Evolutionary conservation across 164 flowering plant species (phyloP), one percentile per base, ranked within the genome.

Genomic region (Chloranthus sessilifolius): DNA sequence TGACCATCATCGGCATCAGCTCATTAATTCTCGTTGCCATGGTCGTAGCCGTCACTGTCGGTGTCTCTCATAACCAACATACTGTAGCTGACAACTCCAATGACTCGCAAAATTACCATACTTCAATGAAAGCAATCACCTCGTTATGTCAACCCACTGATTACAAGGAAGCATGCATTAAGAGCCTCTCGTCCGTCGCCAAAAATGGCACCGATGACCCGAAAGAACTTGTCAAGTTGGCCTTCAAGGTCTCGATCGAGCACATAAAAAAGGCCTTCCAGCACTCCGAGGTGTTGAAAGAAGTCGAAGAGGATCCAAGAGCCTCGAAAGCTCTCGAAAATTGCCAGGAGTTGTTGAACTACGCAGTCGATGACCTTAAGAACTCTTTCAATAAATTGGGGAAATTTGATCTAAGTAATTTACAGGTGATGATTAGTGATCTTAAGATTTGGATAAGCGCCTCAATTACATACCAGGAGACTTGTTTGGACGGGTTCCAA

Each of bases 381-480:
- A 46, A 44, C 12, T 70, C 78, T 2, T 51, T 65, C 9, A 50
- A 59, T 0, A 19, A 57, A 4, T 15, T 65, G 19, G 58, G 55
- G 17, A 11, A 12, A 2, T 43, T 62, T 29, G 74, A 65, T 28
- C 12, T 75, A 0, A 38, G 24, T 50, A 68, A 73, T 11, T 0
- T 78, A 4, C 76, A 79, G 14, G 78, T 78, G 2, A 2, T 62
- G 7, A 24, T 50, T 3, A 43, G 42, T 9, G 73, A 84, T 37
- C 70, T 87, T 31, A 80, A 76, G 63, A 30, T 74, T 1, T 94
- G 96, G 97, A 72, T 94, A 9, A 77, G 85, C 31, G 95, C 69
- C 2, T 60, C 92, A 0, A n/a, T 73, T 19, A 88, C 87, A 0
- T 76, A 66, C 69, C 87, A 85, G 43, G 74, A 75, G 15, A 84